These are phyloP conservation scores for Galium porrigens DNA, from an alignment of 305 asterid genomes.

Conservation along the genomic window DNA sequence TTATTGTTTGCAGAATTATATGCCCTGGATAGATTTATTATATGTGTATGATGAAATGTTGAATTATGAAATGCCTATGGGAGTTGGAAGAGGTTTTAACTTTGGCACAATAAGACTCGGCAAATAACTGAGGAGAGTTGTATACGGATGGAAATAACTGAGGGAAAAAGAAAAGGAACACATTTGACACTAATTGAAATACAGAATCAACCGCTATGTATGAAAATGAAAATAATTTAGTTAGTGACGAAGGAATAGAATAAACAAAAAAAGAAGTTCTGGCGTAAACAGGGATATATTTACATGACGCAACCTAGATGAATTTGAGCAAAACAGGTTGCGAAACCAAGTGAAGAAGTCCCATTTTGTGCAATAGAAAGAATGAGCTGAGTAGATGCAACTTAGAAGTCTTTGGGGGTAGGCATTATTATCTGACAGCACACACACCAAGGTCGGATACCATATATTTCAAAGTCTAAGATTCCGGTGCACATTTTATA, in stretches of 20 bases:
- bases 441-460: background rate
- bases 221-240: background rate
- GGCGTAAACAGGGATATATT: background rate
- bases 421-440: background rate
- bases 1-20: background rate
- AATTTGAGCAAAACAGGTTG: background rate
- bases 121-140: background rate
- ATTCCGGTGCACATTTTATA: background rate
- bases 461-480: background rate
- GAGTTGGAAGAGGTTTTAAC: background rate
- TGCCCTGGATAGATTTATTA: background rate
- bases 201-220: background rate
- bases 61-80: background rate
- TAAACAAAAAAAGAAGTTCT: background rate
- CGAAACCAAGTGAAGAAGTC: background rate
- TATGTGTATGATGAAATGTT: background rate
- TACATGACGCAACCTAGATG: background rate
- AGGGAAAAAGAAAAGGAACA: background rate
- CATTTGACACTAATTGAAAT: too few species aligned
- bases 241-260: background rate
- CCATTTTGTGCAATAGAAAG: background rate
- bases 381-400: background rate
- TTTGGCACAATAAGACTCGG: background rate
- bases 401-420: background rate
- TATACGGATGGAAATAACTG: background rate